Evolutionary conservation across 2,329 filamentous ascomycete species (phyloP).

Genomic region (Fusarium sp.): DNA sequence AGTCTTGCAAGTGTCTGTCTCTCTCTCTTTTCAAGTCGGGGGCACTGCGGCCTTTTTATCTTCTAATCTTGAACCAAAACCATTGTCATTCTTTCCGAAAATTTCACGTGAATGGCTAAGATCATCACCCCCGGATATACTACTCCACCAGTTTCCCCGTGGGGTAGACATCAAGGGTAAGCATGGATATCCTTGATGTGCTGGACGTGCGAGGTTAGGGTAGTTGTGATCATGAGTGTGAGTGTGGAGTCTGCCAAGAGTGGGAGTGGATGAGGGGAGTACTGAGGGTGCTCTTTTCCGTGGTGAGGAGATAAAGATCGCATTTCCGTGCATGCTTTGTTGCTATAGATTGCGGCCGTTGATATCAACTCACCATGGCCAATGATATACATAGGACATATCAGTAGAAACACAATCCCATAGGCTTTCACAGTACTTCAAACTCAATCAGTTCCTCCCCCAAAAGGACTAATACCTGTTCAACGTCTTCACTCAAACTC

Average conservation of each 20-base stretch:
- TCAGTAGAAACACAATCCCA: rapidly evolving
- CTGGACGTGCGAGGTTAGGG: neutral
- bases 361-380: neutral
- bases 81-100: neutral
- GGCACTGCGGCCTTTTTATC: slow-evolving; percentile 20
- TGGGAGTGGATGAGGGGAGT: slow-evolving; percentile 7
- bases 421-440: rapidly evolving
- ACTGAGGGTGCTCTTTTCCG: slow-evolving; percentile 4
- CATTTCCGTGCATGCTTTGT: neutral
- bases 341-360: neutral
- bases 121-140: slow-evolving; percentile 7
- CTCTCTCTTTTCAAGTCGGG: neutral
- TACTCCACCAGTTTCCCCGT: slow-evolving; percentile 38
- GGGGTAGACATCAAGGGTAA: slow-evolving; percentile 29
- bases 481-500: rapidly evolving
- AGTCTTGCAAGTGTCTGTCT: slow-evolving; percentile 7
- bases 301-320: neutral
- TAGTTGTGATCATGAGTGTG: slow-evolving; percentile 26
- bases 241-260: slow-evolving; percentile 33
- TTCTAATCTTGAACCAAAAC: neutral
- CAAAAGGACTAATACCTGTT: rapidly evolving
- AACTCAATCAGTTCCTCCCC: rapidly evolving
- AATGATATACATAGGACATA: neutral
- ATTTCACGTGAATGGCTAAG: slow-evolving; percentile 2
- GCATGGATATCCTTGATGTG: slow-evolving; percentile 8